Conservation (phyloP, 768 basidiomycete genomes). For the Mycena rebaudengoi region DNA sequence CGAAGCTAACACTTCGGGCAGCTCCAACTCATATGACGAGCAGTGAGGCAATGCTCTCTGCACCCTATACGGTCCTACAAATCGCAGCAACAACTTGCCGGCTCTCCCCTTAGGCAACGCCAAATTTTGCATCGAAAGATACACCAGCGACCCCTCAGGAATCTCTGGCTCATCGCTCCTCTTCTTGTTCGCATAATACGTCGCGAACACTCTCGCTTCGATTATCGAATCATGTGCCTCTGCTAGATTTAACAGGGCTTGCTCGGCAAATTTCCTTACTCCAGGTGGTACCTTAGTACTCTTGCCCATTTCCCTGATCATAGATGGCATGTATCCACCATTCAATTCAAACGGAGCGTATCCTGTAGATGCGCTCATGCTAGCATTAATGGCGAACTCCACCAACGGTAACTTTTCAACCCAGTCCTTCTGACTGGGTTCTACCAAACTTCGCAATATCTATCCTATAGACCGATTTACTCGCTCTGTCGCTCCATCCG, state of each 20-base stretch:
- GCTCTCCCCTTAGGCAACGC: slow-evolving; percentile 41
- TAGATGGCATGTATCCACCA: slow-evolving; percentile 34
- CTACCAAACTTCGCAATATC: slow-evolving; percentile 38
- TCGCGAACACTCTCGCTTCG: slow-evolving; percentile 37
- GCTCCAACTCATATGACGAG: slow-evolving; percentile 38
- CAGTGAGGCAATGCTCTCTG: slow-evolving; percentile 22
- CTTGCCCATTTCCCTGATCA: slow-evolving; percentile 19
- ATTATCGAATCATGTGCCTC: slow-evolving; percentile 50
- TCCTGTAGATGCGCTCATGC: slow-evolving; percentile 38
- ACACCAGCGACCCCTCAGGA: slow-evolving; percentile 36
- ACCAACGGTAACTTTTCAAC: background rate
- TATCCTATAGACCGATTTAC: slow-evolving; percentile 42
- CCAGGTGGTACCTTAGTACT: background rate
- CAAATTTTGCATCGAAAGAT: slow-evolving; percentile 48
- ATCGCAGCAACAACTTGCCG: slow-evolving; percentile 45
- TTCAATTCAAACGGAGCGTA: slow-evolving; percentile 45
- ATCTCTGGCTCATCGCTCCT: slow-evolving; percentile 24
- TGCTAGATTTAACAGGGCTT: slow-evolving; percentile 32
- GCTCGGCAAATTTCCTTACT: slow-evolving; percentile 37
- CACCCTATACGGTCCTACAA: slow-evolving; percentile 48
- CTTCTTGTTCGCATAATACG: slow-evolving; percentile 37
- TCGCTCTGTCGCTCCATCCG: slow-evolving; percentile 49
- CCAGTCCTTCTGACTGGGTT: slow-evolving; percentile 30
- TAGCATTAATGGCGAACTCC: slow-evolving; percentile 32
- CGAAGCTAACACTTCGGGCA: slow-evolving; percentile 32